Base-by-base conservation (phyloP, 2,329 filamentous ascomycete genomes). In the Pseudocercospora macadamiae region DNA sequence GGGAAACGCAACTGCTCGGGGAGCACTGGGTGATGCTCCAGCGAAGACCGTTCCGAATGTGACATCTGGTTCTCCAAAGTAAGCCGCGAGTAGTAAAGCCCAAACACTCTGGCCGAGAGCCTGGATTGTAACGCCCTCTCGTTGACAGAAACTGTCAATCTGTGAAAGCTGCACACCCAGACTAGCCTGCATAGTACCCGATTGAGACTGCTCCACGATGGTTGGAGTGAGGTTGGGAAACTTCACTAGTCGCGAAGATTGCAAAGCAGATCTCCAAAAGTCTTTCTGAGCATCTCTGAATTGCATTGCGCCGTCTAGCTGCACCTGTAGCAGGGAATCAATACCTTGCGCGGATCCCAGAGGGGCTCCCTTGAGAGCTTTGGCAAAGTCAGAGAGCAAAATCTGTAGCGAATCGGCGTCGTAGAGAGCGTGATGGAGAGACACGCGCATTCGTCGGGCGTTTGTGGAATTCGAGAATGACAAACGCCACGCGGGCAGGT, bases 1-100 rank as follows among this genome's bases (percentile, higher is more conserved):
- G 0, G 93, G 93, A 52, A 97, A 90, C 0, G 85, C 80, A 3
- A 83, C 82, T 4, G 80, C 71, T 16, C 82, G 79, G 0, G 86
- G 84, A n/a, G 81, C 77, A 3, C 87, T 81, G 0, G 81, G 80
- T 26, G 78, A 86, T 30, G 91, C 81, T 1, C 91, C 91, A 7
- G 93, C 93, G 6, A 96, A 79, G 0, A 93, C 90, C 12, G 89
- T 81, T 19, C 93, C 93, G 71, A 95, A 96, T 0, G 88, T 87
- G 0, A 95, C 86, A 4, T 82, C 82, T 2, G 77, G 69, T 69
- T 96, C 91, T 1, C 91, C 92, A 12, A 87, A 82, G 67, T 96
- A 96, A 0, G 87, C 84, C 0, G 89, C 82, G 0, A 97, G 79
- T 0, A 97, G 69, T 6, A 86, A 81, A 2, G 88, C 82, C 93